A percentile compares a stretch with the other conserved stretches of the same genome.
Evolutionary conservation across 176 grass and related monocot species (phyloP).

Genomic region (Eremochloa ophiuroides): DNA sequence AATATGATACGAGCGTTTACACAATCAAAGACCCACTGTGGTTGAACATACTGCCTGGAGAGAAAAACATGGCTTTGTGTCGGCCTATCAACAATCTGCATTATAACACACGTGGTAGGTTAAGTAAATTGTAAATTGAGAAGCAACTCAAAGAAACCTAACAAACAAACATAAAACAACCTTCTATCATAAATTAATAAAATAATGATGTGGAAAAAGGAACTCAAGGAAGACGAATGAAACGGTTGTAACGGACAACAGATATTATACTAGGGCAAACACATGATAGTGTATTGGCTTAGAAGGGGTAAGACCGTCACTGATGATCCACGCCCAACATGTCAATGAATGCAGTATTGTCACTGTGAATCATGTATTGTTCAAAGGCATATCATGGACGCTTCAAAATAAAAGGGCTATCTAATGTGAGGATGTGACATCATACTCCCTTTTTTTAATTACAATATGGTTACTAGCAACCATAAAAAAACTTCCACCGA

Average conservation of each 20-base stretch:
- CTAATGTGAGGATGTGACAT: background rate
- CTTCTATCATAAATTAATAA: background rate
- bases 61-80: conserved; percentile 95
- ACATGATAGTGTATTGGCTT: background rate
- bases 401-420: background rate
- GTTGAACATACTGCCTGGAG: conserved; percentile 89
- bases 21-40: conserved; percentile 96
- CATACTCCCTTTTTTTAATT: background rate
- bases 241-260: background rate
- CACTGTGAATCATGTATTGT: background rate
- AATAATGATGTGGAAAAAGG: background rate
- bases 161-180: background rate
- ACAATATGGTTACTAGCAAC: background rate
- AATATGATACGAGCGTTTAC: conserved; percentile 72
- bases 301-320: background rate
- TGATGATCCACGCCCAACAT: background rate
- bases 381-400: background rate
- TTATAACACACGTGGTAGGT: background rate
- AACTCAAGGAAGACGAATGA: background rate
- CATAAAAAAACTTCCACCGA: background rate
- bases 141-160: background rate
- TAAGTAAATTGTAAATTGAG: background rate
- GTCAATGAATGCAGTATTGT: background rate
- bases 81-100: conserved; percentile 97
- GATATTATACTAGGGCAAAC: background rate